These are phyloP conservation scores for Mycena rosella DNA, from an alignment of 768 basidiomycete species.

Conservation along the genomic window DNA sequence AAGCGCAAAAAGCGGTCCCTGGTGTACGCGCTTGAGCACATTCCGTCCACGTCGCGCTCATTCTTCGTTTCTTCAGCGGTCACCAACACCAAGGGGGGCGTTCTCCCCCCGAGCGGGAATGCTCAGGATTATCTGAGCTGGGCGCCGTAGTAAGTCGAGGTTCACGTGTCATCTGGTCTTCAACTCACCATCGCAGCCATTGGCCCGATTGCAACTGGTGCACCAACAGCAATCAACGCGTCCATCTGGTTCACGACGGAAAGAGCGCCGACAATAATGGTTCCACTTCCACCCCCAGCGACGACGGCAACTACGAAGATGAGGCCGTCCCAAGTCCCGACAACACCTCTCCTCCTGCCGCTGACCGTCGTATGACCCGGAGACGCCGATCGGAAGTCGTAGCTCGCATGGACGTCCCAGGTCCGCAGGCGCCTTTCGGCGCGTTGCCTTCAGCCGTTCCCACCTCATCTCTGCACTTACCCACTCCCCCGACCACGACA, in stretches of 20 bases:
- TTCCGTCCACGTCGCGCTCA: not conserved
- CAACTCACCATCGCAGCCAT: constrained; percentile 52
- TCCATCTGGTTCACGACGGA: constrained; percentile 42
- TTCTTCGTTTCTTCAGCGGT: constrained; percentile 46
- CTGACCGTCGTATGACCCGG: constrained; percentile 26
- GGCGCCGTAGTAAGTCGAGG: constrained; percentile 66
- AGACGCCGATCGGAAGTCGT: constrained; percentile 21
- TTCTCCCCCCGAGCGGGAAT: constrained; percentile 47
- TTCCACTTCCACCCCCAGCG: constrained; percentile 7
- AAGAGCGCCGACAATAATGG: constrained; percentile 38
- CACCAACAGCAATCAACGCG: constrained; percentile 34
- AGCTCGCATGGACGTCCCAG: constrained; percentile 8
- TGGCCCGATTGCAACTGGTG: constrained; percentile 72
- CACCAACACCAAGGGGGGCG: constrained; percentile 42
- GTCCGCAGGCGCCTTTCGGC: constrained; percentile 38
- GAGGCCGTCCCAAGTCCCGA: constrained; percentile 5
- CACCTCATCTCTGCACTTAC: constrained; percentile 2
- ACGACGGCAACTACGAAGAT: constrained; percentile 22
- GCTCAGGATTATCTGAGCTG: constrained; percentile 66
- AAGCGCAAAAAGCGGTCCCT: constrained; percentile 54
- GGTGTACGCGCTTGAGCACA: constrained; percentile 45
- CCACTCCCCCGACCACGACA: constrained; percentile 28
- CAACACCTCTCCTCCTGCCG: not conserved
- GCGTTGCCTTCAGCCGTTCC: constrained; percentile 43
- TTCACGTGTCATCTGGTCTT: not conserved